Base-by-base conservation (phyloP, 352 stramenopile species). In the Peronospora farinosa region DNA sequence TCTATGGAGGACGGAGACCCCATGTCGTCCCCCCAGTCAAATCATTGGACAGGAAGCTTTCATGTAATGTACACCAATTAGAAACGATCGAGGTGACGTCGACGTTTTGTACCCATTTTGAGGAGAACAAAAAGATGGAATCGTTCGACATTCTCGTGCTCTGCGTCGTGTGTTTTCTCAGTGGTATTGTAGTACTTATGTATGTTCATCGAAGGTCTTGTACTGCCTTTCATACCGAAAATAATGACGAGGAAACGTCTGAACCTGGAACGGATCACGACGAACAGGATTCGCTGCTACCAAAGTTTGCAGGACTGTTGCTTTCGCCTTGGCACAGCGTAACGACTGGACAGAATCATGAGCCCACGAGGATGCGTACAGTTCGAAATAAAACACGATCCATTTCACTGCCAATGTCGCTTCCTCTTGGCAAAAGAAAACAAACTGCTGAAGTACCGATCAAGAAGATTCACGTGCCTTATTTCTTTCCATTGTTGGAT, bases 401-500 rank as follows among this genome's bases (percentile, higher is more conserved):
- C 27, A 51, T 62, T 41, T 57, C 52, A 21, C 32, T 65, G 15
- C 51, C 45, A 13, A 57, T 66, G 47, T 40, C 57, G 16, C 42
- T 63, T 19, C 58, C 47, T 8, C 33, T 68, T 15, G 33, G 46
- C 17, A 60, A 54, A 32, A 60, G 51, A 54, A 39, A 33, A 17
- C 52, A 57, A 36, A 9, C 35, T 6, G 6, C 42, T 11, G 45
- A 59, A 48, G 58, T 58, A 10, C 45, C 54, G 8, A 40, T 56
- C 10, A 74, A 74, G 54, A 80, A 80, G 50, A 44, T 70, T 25
- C 72, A 82, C 54, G 68, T 74, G 52, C 65, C 72, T 17, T 74
- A 72, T 40, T 86, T 86, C 41, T 81, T 78, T 32, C 74, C 72
- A n/a, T 39, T 83, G 37, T 62, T 86, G 10, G 62, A 82, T 11